A percentile compares a stretch with the other conserved stretches of the same genome.
Conservation (phyloP, 106 monocot species). For the Gastrodia elata region DNA sequence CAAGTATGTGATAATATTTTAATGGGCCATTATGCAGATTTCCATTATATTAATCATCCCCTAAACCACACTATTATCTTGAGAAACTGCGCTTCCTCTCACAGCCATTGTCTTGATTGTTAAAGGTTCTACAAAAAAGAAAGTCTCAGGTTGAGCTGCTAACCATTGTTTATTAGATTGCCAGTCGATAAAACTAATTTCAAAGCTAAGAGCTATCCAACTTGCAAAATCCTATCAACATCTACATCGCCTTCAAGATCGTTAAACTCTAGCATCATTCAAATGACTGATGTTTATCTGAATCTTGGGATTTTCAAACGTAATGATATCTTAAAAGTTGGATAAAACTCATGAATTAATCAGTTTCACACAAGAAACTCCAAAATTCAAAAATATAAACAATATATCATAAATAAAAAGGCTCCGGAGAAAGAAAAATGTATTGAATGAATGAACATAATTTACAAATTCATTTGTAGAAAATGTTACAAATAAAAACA, state of each 20-base stretch:
- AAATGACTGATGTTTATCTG: conserved; percentile 2
- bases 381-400: background rate
- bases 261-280: background rate
- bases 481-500: background rate
- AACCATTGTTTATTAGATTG: too few species aligned
- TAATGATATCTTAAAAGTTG: background rate
- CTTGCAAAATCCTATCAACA: too few species aligned
- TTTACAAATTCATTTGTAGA: background rate
- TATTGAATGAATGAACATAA: background rate
- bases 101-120: too few species aligned
- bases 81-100: too few species aligned
- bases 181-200: too few species aligned
- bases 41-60: too few species aligned
- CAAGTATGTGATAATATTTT: too few species aligned
- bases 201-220: too few species aligned
- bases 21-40: too few species aligned
- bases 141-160: too few species aligned
- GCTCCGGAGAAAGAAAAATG: background rate
- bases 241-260: background rate
- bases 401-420: background rate
- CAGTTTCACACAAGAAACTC: background rate
- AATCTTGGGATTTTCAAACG: background rate
- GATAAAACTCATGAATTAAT: background rate
- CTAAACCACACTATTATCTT: too few species aligned
- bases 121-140: too few species aligned